Percentiles rank a stretch among this genome's conserved stretches.
phyloP scores from a whole-genome alignment of 768 basidiomycete species.

The Termitomyces sp. region DNA sequence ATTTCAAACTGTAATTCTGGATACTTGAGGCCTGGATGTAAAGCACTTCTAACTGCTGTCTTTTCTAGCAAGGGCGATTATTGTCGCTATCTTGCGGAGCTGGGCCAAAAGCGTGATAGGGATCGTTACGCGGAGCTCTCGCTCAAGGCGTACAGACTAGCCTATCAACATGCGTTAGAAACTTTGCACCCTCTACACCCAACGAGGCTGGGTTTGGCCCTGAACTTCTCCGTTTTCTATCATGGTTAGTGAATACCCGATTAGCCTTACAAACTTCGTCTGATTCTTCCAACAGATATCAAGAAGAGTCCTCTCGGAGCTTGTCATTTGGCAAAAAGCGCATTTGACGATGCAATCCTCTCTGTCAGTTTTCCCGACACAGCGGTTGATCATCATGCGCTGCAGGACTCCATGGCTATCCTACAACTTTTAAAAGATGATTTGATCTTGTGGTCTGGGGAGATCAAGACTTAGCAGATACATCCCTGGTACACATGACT shows the following conservation, averaged over 20 bases:
- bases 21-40: background rate
- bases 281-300: conserved; percentile 44
- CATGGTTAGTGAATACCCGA: conserved; percentile 38
- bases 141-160: conserved; percentile 78
- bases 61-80: conserved; percentile 59
- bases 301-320: conserved; percentile 80
- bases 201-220: conserved; percentile 79
- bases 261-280: background rate
- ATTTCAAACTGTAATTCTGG: conserved; percentile 72
- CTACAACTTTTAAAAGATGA: conserved; percentile 81
- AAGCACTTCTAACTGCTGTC: background rate
- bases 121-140: conserved; percentile 68
- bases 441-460: conserved; percentile 78
- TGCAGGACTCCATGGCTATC: conserved; percentile 78
- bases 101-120: conserved; percentile 66
- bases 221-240: conserved; percentile 94
- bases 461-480: conserved; percentile 41
- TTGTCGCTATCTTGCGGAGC: conserved; percentile 87
- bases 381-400: conserved; percentile 31
- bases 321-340: conserved; percentile 86
- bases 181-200: conserved; percentile 78
- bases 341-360: conserved; percentile 84
- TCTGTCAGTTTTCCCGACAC: conserved; percentile 44
- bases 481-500: background rate
- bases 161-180: conserved; percentile 75